Evolutionary conservation across 2,329 filamentous ascomycete species (phyloP).

Genomic region (Penicillium thymicola): DNA sequence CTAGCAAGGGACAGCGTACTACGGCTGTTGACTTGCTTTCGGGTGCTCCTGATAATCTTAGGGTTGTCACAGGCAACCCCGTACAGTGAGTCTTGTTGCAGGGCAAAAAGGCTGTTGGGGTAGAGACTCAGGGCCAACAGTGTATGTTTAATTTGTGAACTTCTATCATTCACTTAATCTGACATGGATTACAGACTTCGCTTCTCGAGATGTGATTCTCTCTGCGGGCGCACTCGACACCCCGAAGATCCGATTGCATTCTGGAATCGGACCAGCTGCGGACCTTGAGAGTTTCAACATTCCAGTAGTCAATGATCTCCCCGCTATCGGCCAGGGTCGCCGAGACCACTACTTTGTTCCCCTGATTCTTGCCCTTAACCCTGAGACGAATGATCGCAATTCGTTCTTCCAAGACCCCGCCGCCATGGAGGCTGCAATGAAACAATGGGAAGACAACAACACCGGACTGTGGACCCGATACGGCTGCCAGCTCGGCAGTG

Average conservation of each 20-base stretch:
- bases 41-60: conserved; percentile 49
- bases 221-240: conserved; percentile 40
- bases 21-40: conserved; percentile 54
- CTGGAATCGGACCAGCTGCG: conserved; percentile 46
- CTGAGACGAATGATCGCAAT: conserved; percentile 44
- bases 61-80: conserved; percentile 48
- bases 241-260: conserved; percentile 47
- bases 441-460: conserved; percentile 48
- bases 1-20: conserved; percentile 47
- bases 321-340: conserved; percentile 46
- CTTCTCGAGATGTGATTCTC: conserved; percentile 41
- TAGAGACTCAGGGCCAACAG: conserved; percentile 41
- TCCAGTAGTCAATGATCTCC: conserved; percentile 38
- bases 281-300: conserved; percentile 45
- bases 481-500: conserved; percentile 30
- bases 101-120: conserved; percentile 45
- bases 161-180: not conserved
- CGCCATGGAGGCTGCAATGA: conserved; percentile 46
- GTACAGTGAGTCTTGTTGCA: conserved; percentile 50
- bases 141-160: conserved; percentile 33
- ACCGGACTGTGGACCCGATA: conserved; percentile 37
- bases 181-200: conserved; percentile 21
- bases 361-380: conserved; percentile 38
- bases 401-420: conserved; percentile 46
- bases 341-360: conserved; percentile 43